phyloP scores from a whole-genome alignment of 2,329 filamentous ascomycete genomes.

The Cadophora malorum region DNA sequence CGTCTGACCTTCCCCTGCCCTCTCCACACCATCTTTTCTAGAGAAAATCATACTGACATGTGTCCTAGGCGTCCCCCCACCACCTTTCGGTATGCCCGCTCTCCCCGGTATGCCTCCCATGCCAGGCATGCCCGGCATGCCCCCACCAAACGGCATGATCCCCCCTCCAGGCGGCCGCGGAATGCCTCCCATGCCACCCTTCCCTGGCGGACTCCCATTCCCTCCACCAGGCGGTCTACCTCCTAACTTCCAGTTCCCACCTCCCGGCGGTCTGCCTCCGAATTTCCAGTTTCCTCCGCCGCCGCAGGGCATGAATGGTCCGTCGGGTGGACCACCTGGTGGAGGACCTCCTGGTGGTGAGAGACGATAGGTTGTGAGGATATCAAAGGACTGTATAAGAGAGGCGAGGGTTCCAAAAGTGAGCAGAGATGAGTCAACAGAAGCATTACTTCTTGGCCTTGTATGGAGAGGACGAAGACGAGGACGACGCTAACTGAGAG shows the following conservation, averaged over 20 bases:
- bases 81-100: conserved; percentile 66
- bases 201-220: conserved; percentile 47
- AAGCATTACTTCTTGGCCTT: background rate
- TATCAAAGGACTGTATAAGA: too few species aligned
- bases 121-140: conserved; percentile 54
- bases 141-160: conserved; percentile 30
- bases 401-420: background rate
- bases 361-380: conserved; percentile 25
- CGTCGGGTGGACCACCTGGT: conserved; percentile 33
- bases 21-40: conserved; percentile 8
- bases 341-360: conserved; percentile 29
- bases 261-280: conserved; percentile 55
- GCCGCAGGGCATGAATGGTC: conserved; percentile 38
- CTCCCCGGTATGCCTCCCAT: conserved; percentile 52
- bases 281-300: conserved; percentile 58
- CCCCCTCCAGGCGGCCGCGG: conserved; percentile 55
- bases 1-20: conserved; percentile 42
- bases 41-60: background rate
- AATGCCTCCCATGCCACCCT: conserved; percentile 51
- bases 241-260: conserved; percentile 49
- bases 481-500: background rate
- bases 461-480: background rate
- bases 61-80: conserved; percentile 53
- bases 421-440: conserved; percentile 11
- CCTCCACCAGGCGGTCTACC: conserved; percentile 33